A percentile compares a stretch with the other conserved stretches of the same genome.
These are phyloP conservation scores for Penicillium malachiteum DNA, from an alignment of 495 filamentous ascomycete species.

Conservation along the genomic window DNA sequence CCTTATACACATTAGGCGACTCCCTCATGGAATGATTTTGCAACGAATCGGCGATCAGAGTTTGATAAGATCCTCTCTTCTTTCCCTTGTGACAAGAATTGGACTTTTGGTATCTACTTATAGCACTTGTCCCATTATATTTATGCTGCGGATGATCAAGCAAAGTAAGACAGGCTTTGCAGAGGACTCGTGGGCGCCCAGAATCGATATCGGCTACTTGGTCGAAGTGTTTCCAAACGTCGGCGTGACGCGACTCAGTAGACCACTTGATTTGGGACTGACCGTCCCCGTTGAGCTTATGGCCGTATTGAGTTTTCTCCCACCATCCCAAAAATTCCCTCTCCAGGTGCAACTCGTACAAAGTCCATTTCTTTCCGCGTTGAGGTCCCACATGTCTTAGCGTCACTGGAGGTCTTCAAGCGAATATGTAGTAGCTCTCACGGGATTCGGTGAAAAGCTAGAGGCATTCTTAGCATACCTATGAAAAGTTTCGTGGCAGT, in stretches of 20 bases:
- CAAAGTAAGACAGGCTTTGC: background rate
- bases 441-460: conserved; percentile 1
- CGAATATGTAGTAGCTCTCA: background rate
- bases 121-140: conserved; percentile 6
- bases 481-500: too few relatives aligned
- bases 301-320: conserved; percentile 5
- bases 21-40: background rate
- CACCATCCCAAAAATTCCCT: conserved; percentile 2
- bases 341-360: background rate
- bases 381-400: conserved; percentile 2
- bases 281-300: background rate
- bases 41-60: background rate
- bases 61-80: conserved; percentile 1
- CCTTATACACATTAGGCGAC: background rate
- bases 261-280: conserved; percentile 7
- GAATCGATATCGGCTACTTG: conserved; percentile 5
- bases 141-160: conserved; percentile 8
- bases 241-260: conserved; percentile 2
- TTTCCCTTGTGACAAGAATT: conserved; percentile 3
- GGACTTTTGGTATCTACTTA: conserved; percentile 1
- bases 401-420: background rate
- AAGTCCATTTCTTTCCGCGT: conserved; percentile 1
- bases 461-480: background rate
- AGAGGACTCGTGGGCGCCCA: background rate
- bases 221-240: conserved; percentile 7